Base-by-base conservation (phyloP, 2,329 filamentous ascomycete genomes). In the Xylaria hypoxylon region DNA sequence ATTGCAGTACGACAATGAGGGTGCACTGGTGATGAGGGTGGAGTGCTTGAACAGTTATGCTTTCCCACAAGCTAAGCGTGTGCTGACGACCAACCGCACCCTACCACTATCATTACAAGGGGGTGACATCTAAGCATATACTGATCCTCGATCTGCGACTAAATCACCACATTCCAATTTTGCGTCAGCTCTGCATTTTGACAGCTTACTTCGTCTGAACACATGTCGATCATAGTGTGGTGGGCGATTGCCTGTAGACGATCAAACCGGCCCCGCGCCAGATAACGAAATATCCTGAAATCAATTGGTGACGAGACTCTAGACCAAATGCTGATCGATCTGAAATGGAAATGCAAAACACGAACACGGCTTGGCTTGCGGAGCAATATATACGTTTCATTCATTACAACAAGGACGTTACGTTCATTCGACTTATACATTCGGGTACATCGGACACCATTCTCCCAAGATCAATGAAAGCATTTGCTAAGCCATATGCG, bases 191-290 rank as follows among this genome's bases (percentile, higher is more conserved):
- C 6, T 28, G n/a, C 13, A 42, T 35, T 59, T 42, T 40, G 38
- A 22, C 15, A 8, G 26, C 40, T 17, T 24, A 4, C 31, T 17
- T 31, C 50, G 48, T 24, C 33, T 22, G 19, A 50, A 33, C 28
- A 24, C 33, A 24, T 19, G 22, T 45, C 52, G 55, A 55, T 62
- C 17, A 28, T 26, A 33, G 6, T 44, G 13, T 19, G 13, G 13
- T 19, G 13, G 31, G 35, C 19, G 28, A 31, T 53, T 42, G 28
- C 48, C 33, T 42, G 55, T 19, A 42, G 56, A 52, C 53, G 56
- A 59, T 67, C 65, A 68, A 68, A 68, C 62, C 38, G 55, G 50
- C 35, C 31, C 50, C 26, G 63, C 24, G 15, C 40, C 40, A 62
- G 51, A 53, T 22, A 59, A 47, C 13, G 22, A 55, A 51, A 56